These are phyloP conservation scores for Thalassiosira pacifica DNA, from an alignment of 352 stramenopile species.

Conservation along the genomic window DNA sequence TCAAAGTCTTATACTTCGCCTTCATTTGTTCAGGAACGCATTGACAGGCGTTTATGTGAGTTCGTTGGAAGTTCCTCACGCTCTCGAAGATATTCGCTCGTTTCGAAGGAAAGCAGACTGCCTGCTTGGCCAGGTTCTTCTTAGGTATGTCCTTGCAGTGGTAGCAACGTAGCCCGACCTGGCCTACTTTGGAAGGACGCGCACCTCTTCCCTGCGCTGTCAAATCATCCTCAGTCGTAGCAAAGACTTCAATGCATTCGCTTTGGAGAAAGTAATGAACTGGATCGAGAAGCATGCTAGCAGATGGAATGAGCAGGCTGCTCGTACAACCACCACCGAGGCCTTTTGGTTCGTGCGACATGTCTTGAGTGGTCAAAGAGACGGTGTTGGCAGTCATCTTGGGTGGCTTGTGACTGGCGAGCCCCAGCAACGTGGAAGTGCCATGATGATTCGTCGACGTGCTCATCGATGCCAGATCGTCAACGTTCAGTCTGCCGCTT, in stretches of 20 bases:
- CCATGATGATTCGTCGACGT: too few relatives aligned
- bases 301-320: slow-evolving; percentile 19
- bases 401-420: too few relatives aligned
- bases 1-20: slow-evolving; percentile 53
- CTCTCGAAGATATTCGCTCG: slow-evolving; percentile 77
- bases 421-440: too few relatives aligned
- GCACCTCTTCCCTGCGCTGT: slow-evolving; percentile 29
- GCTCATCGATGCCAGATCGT: too few relatives aligned
- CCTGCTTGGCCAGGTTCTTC: slow-evolving; percentile 56
- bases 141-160: slow-evolving; percentile 67
- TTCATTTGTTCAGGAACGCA: slow-evolving; percentile 64
- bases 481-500: too few relatives aligned
- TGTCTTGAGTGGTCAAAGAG: too few relatives aligned
- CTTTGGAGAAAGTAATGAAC: slow-evolving; percentile 42
- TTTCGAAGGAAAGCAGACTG: slow-evolving; percentile 75
- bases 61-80: slow-evolving; percentile 79
- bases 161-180: slow-evolving; percentile 76
- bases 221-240: slow-evolving; percentile 23
- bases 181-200: slow-evolving; percentile 57
- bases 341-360: too few relatives aligned
- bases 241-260: slow-evolving; percentile 51
- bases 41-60: slow-evolving; percentile 64
- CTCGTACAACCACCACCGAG: too few relatives aligned
- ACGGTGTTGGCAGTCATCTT: too few relatives aligned
- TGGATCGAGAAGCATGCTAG: slow-evolving; percentile 36